Conservation (phyloP, 2,329 filamentous ascomycete species). For the Alternaria arbusti region DNA sequence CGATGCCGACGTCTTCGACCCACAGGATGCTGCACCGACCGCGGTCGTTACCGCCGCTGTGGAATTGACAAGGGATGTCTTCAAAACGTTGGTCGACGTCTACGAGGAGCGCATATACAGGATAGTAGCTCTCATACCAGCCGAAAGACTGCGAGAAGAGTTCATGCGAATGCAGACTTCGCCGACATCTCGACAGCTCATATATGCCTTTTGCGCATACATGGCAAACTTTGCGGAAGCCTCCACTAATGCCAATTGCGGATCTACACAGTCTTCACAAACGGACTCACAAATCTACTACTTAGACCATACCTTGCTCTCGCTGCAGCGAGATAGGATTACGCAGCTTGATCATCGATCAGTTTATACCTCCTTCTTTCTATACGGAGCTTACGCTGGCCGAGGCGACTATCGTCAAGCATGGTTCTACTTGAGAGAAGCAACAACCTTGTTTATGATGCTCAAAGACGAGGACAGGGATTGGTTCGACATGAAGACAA, state of each 20-base stretch:
- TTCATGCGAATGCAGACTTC: constrained; percentile 23
- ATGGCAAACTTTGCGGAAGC: constrained; percentile 36
- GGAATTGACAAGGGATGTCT: constrained; percentile 55
- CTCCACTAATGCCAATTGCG: constrained; percentile 5
- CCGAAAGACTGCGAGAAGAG: constrained; percentile 28
- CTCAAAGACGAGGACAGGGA: constrained; percentile 9
- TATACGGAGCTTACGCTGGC: constrained; percentile 75
- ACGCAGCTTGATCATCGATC: constrained; percentile 29
- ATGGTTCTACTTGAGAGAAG: constrained; percentile 81
- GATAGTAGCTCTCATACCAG: constrained; percentile 49
- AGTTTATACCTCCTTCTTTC: constrained; percentile 77
- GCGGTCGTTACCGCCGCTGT: background rate
- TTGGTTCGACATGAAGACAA: constrained; percentile 19
- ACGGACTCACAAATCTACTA: constrained; percentile 15
- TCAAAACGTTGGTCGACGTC: constrained; percentile 71
- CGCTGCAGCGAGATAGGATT: constrained; percentile 23
- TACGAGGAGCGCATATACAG: constrained; percentile 73
- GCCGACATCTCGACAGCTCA: constrained; percentile 37
- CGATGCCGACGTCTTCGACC: background rate
- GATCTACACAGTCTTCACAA: background rate
- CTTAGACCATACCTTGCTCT: constrained; percentile 26
- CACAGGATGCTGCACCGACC: background rate
- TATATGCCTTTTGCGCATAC: constrained; percentile 48
- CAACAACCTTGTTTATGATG: constrained; percentile 65
- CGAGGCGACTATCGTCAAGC: constrained; percentile 76